Conservation (phyloP, 2,329 filamentous ascomycete genomes). For the Xylariaceae sp. region DNA sequence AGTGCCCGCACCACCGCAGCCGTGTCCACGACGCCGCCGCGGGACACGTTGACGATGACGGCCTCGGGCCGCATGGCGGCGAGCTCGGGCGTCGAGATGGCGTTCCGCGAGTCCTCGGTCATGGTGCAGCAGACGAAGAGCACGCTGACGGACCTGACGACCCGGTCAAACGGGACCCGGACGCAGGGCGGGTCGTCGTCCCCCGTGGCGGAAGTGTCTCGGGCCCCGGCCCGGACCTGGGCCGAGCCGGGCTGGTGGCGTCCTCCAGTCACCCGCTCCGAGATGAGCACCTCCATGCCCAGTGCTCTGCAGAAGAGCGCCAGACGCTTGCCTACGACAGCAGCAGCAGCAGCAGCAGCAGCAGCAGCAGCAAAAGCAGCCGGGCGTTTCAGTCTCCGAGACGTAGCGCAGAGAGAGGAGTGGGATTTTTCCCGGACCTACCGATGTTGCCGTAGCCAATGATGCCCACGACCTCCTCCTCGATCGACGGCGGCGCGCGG, state of each 20-base stretch:
- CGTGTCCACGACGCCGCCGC: conserved; percentile 14
- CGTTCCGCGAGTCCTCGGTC: conserved; percentile 6
- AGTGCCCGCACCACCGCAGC: conserved; percentile 20
- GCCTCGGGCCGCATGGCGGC: conserved; percentile 12
- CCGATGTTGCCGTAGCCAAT: conserved; percentile 16
- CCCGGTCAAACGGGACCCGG: conserved; percentile 14
- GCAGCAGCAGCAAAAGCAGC: too few species aligned
- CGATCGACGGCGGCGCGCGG: conserved; percentile 8
- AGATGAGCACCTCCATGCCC: conserved; percentile 18
- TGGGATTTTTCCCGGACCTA: conserved; percentile 1
- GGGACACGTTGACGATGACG: conserved; percentile 17
- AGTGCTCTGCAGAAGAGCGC: conserved; percentile 12
- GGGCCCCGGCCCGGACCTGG: neutral
- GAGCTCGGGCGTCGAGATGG: conserved; percentile 16
- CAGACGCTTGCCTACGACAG: conserved; percentile 11
- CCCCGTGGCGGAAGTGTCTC: neutral
- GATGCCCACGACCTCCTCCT: conserved; percentile 14
- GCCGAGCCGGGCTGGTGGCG: neutral
- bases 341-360: too few species aligned
- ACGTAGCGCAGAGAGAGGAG: neutral
- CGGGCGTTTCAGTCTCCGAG: too few species aligned
- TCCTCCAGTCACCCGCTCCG: conserved; percentile 9
- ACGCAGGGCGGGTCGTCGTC: neutral
- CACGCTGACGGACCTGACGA: conserved; percentile 11
- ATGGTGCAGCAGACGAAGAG: conserved; percentile 15